Base-by-base conservation (phyloP, 306 rosid genomes). In the Lagenaria siceraria region DNA sequence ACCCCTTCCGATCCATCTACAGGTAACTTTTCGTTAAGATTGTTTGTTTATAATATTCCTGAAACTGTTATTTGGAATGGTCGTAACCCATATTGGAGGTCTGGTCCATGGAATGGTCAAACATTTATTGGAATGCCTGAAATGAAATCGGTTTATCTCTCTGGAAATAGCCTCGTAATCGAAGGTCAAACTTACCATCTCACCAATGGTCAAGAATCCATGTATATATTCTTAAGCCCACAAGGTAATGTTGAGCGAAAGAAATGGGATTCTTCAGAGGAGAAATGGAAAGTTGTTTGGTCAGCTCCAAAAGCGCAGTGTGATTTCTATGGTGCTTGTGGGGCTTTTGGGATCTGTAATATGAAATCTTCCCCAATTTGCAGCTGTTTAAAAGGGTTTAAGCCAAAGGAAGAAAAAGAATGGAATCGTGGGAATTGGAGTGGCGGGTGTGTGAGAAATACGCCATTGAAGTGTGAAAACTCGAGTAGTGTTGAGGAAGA, bases 391-490 rank as follows among this genome's bases (percentile, higher is more conserved):
- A 74, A 17, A 12, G 96, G 96, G 49, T 89, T 93, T 77, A 59
- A n/a, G 42, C 97, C 98, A 1, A 90, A 42, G 84, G 83, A 88
- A 48, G 48, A 21, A 56, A 77, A 82, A 53, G 92, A 90, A 0
- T 93, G 98, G 98, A 84, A 63, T 38, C 42, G 84, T 78, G 86
- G 97, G 82, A 93, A 93, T 42, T 90, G 97, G 54, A 81, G 88
- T 0, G 92, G 77, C 48, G 98, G 98, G 76, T 93, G 98, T 81
- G 81, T 81, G 73, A 88, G 98, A 81, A 83, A 81, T 4, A 84
- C 80, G 0, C 7, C 71, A 3, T 72, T 89, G 80, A 81, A 77
- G 1, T 91, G 98, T 27, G 36, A 0, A 10, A 11, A 43, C 14
- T 10, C 2, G 17, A 51, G 15, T 8, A 35, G 8, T 9, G 14